phyloP scores from a whole-genome alignment of 768 basidiomycete genomes.

The Suillus plorans region DNA sequence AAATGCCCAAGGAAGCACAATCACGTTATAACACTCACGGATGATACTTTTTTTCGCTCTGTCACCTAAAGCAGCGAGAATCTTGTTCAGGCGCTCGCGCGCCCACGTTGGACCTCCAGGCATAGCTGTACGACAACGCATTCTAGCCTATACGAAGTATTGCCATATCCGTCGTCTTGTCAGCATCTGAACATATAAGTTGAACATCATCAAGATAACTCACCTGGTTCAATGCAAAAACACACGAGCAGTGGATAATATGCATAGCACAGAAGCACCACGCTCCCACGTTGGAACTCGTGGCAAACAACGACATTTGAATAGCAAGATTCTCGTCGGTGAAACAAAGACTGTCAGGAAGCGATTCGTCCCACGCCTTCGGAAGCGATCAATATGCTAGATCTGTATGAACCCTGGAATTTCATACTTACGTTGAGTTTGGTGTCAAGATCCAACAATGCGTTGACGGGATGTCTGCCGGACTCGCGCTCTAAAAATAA shows the following conservation, averaged over 20 bases:
- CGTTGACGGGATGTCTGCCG: conserved; percentile 30
- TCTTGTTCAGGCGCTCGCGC: conserved; percentile 38
- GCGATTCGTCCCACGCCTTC: conserved; percentile 63
- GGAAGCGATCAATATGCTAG: conserved; percentile 7
- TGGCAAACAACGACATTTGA: conserved; percentile 77
- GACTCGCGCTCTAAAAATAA: conserved; percentile 23
- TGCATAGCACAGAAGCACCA: conserved; percentile 84
- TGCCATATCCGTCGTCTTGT: conserved; percentile 1
- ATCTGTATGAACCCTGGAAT: conserved; percentile 9
- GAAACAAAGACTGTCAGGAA: conserved; percentile 73
- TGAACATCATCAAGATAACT: conserved; percentile 25
- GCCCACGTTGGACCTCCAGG: conserved; percentile 32
- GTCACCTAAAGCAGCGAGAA: conserved; percentile 39
- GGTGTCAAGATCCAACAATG: conserved; percentile 42
- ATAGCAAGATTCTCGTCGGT: conserved; percentile 66
- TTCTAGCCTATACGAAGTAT: conserved; percentile 25
- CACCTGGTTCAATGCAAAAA: conserved; percentile 64
- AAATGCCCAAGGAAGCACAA: conserved; percentile 33
- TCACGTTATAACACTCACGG: conserved; percentile 36
- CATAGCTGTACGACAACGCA: conserved; percentile 29
- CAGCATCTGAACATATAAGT: neutral
- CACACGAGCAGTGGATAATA: conserved; percentile 65
- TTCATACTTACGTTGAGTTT: conserved; percentile 36
- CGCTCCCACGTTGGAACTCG: conserved; percentile 72
- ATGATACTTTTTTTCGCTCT: conserved; percentile 45